Percentiles rank a stretch among this genome's conserved stretches.
Evolutionary conservation across 805 yeast species (phyloP).

Genomic region (Nakazawaea wyomingensis): DNA sequence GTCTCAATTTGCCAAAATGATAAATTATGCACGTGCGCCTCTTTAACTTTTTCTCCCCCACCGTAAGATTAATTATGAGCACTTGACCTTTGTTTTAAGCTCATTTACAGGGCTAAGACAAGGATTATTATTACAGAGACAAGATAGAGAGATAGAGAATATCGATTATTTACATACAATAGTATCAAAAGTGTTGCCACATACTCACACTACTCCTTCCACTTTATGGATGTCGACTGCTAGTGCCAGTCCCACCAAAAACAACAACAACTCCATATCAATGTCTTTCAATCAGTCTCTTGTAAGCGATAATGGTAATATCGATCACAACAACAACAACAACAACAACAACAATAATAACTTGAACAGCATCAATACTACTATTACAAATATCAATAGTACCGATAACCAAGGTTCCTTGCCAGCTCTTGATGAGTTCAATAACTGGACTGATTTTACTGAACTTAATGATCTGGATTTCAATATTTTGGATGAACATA

Average conservation of each 20-base stretch:
- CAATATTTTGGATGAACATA: conserved; percentile 8
- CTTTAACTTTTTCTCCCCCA: too few species aligned
- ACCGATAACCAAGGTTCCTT: not conserved
- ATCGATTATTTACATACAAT: too few species aligned
- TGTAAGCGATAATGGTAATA: not conserved
- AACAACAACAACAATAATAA: not conserved
- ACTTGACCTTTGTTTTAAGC: not conserved
- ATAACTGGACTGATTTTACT: conserved; percentile 9
- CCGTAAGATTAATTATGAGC: not conserved
- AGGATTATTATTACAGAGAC: too few species aligned
- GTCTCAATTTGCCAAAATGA: too few species aligned
- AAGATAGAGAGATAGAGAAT: not conserved
- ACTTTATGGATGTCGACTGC: not conserved
- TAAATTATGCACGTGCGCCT: too few species aligned
- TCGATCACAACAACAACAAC: not conserved
- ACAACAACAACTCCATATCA: not conserved
- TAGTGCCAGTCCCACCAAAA: not conserved
- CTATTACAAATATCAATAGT: not conserved
- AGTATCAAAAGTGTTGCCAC: not conserved
- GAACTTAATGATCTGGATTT: conserved; percentile 8
- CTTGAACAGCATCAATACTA: not conserved
- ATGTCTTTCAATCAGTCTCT: not conserved
- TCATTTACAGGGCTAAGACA: too few species aligned
- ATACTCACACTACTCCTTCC: not conserved
- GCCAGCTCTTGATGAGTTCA: not conserved